Base-by-base conservation (phyloP, 2,329 filamentous ascomycete species). In the Aspergillus novofumigatus region DNA sequence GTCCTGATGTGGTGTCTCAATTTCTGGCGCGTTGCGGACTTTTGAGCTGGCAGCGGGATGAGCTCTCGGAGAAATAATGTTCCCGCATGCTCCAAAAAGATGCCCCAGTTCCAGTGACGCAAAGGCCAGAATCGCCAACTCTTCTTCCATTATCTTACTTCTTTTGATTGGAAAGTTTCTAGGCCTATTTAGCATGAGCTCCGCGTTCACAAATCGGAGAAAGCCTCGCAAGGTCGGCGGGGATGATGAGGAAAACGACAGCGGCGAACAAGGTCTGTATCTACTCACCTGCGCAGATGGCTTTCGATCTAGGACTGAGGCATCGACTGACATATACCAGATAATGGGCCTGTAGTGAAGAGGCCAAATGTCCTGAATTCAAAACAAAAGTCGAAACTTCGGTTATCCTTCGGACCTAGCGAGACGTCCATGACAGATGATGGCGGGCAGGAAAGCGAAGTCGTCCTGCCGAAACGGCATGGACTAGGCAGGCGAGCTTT, bases 171-270 rank as follows among this genome's bases (percentile, higher is more conserved):
- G n/a, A n/a, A 17, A 21, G 17, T 20, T 9, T 5, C 11, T 52
- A 11, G 10, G 25, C 20, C 1, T 20, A 50, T 26, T 3, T 3
- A 70, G 32, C n/a, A 86, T 87, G 84, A 84, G 80, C 59, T 80
- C 83, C 61, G 75, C 80, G 8, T 82, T 84, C 62, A 78, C 77
- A 45, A 79, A 79, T 59, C 77, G 82, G 54, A 80, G 84, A 62
- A 92, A 94, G 65, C 86, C 90, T 49, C 88, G 90, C 63, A 89
- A 92, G 67, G 89, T 96, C 65, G 88, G 86, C 49, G 80, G 85
- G 45, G 89, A 91, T 58, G 86, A 90, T 3, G 87, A 86, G 1
- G 77, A 78, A 42, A 69, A 70, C 57, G 58, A 71, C 44, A 61
- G 59, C 47, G 59, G 57, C 49, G 64, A 67, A 49, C 64, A 71